These are phyloP conservation scores for Corynascus novoguineensis DNA, from an alignment of 495 filamentous ascomycete genomes.

Conservation along the genomic window DNA sequence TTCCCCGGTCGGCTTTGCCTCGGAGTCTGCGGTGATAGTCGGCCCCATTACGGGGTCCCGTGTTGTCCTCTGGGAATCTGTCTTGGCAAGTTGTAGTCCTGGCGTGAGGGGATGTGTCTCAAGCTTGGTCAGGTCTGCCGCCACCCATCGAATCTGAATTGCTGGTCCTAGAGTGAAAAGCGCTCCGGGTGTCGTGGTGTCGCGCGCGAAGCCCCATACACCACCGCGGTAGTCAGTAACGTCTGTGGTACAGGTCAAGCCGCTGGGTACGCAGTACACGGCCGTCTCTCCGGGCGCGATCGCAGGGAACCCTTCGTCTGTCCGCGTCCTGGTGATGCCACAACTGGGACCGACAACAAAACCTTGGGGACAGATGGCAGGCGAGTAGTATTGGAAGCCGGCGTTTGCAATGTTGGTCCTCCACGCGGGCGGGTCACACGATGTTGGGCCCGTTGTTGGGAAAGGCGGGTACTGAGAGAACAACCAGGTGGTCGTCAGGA, in stretches of 20 bases:
- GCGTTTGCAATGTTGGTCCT: constrained; percentile 25
- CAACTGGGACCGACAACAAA: constrained; percentile 35
- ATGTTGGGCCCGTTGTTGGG: constrained; percentile 29
- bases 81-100: constrained; percentile 14
- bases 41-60: not conserved
- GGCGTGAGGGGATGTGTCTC: constrained; percentile 36
- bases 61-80: not conserved
- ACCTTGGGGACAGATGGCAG: constrained; percentile 38
- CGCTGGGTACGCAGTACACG: constrained; percentile 36
- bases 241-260: constrained; percentile 37
- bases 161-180: constrained; percentile 36
- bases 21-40: not conserved
- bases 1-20: not conserved
- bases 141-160: constrained; percentile 38
- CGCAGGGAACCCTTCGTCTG: constrained; percentile 33
- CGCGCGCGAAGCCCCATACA: constrained; percentile 34
- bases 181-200: constrained; percentile 17
- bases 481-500: constrained; percentile 33
- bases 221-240: constrained; percentile 38
- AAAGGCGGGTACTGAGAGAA: constrained; percentile 39
- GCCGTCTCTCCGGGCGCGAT: constrained; percentile 34
- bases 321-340: constrained; percentile 23
- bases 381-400: constrained; percentile 40
- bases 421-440: constrained; percentile 38
- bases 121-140: constrained; percentile 30